Percentiles rank a stretch among this genome's conserved stretches.
Evolutionary conservation across 345 rosid species (phyloP).

Genomic region (Ceriops zippeliana): DNA sequence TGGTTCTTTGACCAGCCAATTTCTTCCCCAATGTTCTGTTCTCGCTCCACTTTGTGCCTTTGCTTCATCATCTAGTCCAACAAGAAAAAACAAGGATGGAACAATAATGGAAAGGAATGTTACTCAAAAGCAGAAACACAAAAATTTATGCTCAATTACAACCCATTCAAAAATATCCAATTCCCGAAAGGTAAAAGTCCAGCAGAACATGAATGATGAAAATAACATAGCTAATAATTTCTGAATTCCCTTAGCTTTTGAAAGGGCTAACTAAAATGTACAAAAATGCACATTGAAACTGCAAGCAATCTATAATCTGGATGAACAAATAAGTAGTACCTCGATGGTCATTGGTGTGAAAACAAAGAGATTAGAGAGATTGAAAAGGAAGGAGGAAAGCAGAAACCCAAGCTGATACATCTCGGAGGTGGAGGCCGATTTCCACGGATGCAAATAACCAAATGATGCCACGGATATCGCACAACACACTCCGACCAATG

Average conservation of each 20-base stretch:
- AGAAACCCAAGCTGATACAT: conserved; percentile 94
- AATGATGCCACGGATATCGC: conserved; percentile 64
- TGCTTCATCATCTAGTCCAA: conserved; percentile 84
- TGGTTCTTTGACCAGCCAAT: conserved; percentile 85
- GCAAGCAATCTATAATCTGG: neutral
- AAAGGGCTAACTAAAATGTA: no score
- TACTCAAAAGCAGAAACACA: neutral
- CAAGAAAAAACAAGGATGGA: neutral
- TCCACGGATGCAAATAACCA: conserved; percentile 93
- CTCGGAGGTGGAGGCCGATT: conserved; percentile 58
- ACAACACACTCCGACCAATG: conserved; percentile 70
- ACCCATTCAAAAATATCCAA: neutral
- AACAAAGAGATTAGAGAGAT: conserved; percentile 77
- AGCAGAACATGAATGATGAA: neutral
- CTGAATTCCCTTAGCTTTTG: neutral
- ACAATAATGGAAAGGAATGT: neutral
- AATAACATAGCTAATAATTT: neutral
- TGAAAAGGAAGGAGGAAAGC: conserved; percentile 73
- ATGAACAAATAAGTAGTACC: conserved; percentile 34
- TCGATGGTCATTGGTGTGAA: conserved; percentile 94
- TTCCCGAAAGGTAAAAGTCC: neutral
- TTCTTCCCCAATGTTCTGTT: conserved; percentile 68
- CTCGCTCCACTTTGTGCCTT: conserved; percentile 94
- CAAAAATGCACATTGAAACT: neutral
- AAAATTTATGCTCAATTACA: neutral